Base-by-base conservation (phyloP, 2,329 filamentous ascomycete species). In the Fusarium avenaceum region DNA sequence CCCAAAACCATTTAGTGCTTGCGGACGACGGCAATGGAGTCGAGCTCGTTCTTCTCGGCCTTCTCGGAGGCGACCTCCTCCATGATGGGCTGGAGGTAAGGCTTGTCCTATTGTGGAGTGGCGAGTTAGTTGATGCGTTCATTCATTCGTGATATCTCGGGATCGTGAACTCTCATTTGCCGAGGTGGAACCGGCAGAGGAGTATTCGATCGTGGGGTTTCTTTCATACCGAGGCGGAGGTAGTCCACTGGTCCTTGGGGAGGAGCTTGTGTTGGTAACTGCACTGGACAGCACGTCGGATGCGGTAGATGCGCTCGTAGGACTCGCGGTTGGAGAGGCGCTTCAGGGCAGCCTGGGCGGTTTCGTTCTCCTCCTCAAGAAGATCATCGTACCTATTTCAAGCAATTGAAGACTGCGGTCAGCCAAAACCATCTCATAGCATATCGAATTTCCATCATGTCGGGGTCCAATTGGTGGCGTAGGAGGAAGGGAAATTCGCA, bases 241-340 rank as follows among this genome's bases (percentile, higher is more conserved):
- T 88, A 73, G 85, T 88, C 87, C 86, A 89, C 77, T 89, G 79
- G 33, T 83, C 77, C 82, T 86, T 86, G 78, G 88, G 86, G 57
- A 90, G 84, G 66, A 90, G 81, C 83, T 89, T 88, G 80, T 90
- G 88, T 76, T 84, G 80, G 77, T 88, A 80, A 75, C 85, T 87
- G 80, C 83, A 84, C 84, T 99, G 96, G 83, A 96, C 90, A 76
- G 96, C 95, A 83, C 96, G 90, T 84, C 96, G 93, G 82, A 99
- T 89, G 78, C 96, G 94, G 90, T 94, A 99, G 80, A 98, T 89
- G 80, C 96, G 95, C 85, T 99, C 96, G 85, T 98, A 98, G 76
- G 90, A 87, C 80, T 96, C 93, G 86, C 96, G 93, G 76, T 93
- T 87, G 60, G 92, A 89, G 67, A 99, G 92, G 80, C 96, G 93